Evolutionary conservation across 345 rosid genomes (phyloP), one percentile per base, ranked within the genome.

Genomic region (Acer negundo): DNA sequence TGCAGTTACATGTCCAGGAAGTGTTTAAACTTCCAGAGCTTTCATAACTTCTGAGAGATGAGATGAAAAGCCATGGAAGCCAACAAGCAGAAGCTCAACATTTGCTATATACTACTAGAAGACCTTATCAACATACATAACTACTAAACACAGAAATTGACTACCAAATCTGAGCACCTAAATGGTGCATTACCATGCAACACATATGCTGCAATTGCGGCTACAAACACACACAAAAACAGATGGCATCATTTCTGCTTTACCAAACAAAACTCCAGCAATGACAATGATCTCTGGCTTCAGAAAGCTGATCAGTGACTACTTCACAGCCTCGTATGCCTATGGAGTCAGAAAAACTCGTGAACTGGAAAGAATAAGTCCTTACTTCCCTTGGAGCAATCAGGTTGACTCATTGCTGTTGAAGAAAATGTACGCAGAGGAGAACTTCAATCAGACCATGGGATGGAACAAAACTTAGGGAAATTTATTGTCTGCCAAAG

Each of bases 381-480:
- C 73, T 56, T 22, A 8, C 63, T 28, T 69, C 79, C 79, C 67
- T 28, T 10, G 0, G 26, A 53, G 40, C 53, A 49, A 67, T 38
- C n/a, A 22, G 72, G 80, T 44, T 17, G 47, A 67, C 62, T 73
- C 42, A 23, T 24, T 66, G 65, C 74, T 24, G 59, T 74, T 20
- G 69, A 59, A 75, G 66, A 66, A 72, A 71, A 74, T 69, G 79
- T 75, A 22, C 2, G 68, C 24, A 15, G 16, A 47, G 70, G 69
- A 49, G 70, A 72, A 49, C 79, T 64, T 38, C 55, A 7, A 38
- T 46, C 47, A 40, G 38, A 65, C 42, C 12, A n/a, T 28, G 22
- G 62, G 66, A 7, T n/a, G 16, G 74, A 64, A 19, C 77, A 70
- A 67, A 79, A 81, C n/a, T 51, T 20, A 4, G 3, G 69, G 81